Evolutionary conservation across 1,284 basidiomycete genomes (phyloP).

Genomic region (Cryptococcus wingfieldii): DNA sequence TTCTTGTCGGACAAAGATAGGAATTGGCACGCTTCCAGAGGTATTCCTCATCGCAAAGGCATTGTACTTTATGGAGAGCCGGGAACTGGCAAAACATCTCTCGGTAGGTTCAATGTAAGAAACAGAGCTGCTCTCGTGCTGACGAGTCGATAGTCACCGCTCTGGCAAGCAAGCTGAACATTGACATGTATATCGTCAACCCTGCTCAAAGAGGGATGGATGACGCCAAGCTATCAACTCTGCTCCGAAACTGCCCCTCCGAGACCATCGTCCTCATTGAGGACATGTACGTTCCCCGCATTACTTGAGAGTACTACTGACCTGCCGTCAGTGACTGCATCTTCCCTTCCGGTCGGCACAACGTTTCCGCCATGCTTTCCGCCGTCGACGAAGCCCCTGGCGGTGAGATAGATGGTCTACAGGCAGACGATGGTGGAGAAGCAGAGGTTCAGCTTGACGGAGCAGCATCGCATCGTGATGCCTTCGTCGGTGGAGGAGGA

Average conservation of each 20-base stretch:
- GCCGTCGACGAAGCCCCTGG: background rate
- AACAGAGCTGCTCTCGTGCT: background rate
- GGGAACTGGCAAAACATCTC: slow-evolving; percentile 31
- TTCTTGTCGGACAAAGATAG: slow-evolving; percentile 27
- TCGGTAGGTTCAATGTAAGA: slow-evolving; percentile 13
- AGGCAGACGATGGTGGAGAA: background rate
- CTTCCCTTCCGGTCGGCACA: slow-evolving; percentile 4
- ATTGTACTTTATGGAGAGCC: slow-evolving; percentile 31
- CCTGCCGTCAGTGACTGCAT: slow-evolving; percentile 11
- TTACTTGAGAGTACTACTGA: background rate
- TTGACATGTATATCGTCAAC: slow-evolving; percentile 32
- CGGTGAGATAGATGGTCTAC: background rate
- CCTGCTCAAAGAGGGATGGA: slow-evolving; percentile 33
- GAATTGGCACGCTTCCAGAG: slow-evolving; percentile 28
- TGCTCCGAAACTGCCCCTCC: slow-evolving; percentile 26
- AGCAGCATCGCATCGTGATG: background rate
- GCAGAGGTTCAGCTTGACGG: background rate
- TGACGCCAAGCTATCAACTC: slow-evolving; percentile 25
- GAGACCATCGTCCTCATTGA: slow-evolving; percentile 30
- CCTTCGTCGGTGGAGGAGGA: slow-evolving; percentile 13
- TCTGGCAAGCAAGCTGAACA: slow-evolving; percentile 22
- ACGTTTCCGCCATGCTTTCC: background rate
- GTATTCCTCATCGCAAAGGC: slow-evolving; percentile 31
- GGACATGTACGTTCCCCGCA: slow-evolving; percentile 25
- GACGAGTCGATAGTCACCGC: slow-evolving; percentile 17